Evolutionary conservation across 257 asterid species (phyloP), one percentile per base, ranked within the genome.

Genomic region (Gardenia jasminoides): DNA sequence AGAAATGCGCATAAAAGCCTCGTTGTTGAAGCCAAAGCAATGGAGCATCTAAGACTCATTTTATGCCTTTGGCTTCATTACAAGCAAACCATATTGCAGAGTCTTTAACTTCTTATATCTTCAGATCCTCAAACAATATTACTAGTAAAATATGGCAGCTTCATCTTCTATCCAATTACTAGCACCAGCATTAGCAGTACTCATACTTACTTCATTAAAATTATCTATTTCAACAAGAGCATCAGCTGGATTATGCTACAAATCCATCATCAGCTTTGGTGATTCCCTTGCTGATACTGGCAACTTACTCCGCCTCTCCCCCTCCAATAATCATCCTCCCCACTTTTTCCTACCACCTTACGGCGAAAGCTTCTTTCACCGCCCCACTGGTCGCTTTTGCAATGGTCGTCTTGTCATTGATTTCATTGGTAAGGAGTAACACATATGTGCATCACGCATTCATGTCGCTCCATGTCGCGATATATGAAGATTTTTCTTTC

Each of bases 231-330:
- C 10, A 64, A 30, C 70, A 65, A 65, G 11, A 16, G 70, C 70
- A 30, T 65, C 70, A 12, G 3, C 43, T 65, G 43, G 22, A 65
- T 7, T 71, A 52, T 74, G 82, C 76, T 84, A 58, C 76, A 70
- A 81, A 13, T 75, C 83, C 43, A 81, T 81, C 30, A 71, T 84
- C 36, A 78, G 87, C 39, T 84, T 84, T 65, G 88, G 88, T 20
- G 85, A 84, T 76, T 84, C 88, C 2, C 47, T 76, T 22, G 26
- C 83, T 6, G 88, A 84, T 74, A 84, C 83, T 1, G 88, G 88
- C 24, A 84, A 84, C 46, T 67, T 79, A 4, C 77, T 76, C 10
- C 85, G 13, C 52, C 54, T 69, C 13, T 20, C 33, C 16, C 48
- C 52, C 3, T 10, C 50, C 48, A 67, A 36, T 46, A 67, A 36